Conservation (phyloP, 2,329 filamentous ascomycete genomes). For the Colletotrichum godetiae region DNA sequence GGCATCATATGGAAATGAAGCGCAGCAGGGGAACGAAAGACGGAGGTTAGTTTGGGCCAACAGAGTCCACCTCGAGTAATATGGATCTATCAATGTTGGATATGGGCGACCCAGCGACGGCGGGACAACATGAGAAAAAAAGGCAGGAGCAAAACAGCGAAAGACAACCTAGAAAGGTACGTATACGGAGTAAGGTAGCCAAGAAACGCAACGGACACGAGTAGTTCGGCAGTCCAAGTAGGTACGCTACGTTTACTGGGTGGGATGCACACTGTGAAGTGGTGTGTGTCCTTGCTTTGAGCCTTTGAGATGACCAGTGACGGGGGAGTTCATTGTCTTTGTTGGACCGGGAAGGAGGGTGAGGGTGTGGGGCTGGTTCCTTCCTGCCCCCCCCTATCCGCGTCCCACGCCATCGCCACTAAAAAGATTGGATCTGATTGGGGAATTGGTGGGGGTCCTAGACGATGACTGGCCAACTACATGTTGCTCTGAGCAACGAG, state of each 20-base stretch:
- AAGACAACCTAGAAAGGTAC: slow-evolving; percentile 10
- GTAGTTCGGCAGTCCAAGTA: not conserved
- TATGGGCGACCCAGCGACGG: slow-evolving; percentile 33
- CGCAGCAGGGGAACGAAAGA: slow-evolving; percentile 31
- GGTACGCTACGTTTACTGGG: not conserved
- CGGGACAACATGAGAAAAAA: slow-evolving; percentile 34
- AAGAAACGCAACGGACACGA: not conserved
- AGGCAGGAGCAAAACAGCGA: slow-evolving; percentile 26
- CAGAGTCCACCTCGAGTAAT: slow-evolving; percentile 28
- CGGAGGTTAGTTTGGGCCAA: slow-evolving; percentile 25
- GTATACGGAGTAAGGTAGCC: not conserved
- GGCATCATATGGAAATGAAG: slow-evolving; percentile 34
- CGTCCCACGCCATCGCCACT: slow-evolving; percentile 31
- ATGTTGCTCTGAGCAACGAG: slow-evolving; percentile 35
- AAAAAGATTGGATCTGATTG: slow-evolving; percentile 31
- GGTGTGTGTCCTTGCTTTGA: not conserved
- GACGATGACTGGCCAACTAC: slow-evolving; percentile 32
- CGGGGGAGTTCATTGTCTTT: not conserved
- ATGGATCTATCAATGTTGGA: slow-evolving; percentile 35
- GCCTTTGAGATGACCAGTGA: not conserved
- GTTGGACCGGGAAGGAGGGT: not conserved
- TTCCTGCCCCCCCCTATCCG: slow-evolving; percentile 12
- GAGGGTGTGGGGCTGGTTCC: not conserved
- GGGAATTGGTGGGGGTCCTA: slow-evolving; percentile 26
- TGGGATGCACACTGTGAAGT: not conserved